These are phyloP conservation scores for Saccharomyces eubayanus DNA, from an alignment of 805 yeast genomes.

Conservation along the genomic window DNA sequence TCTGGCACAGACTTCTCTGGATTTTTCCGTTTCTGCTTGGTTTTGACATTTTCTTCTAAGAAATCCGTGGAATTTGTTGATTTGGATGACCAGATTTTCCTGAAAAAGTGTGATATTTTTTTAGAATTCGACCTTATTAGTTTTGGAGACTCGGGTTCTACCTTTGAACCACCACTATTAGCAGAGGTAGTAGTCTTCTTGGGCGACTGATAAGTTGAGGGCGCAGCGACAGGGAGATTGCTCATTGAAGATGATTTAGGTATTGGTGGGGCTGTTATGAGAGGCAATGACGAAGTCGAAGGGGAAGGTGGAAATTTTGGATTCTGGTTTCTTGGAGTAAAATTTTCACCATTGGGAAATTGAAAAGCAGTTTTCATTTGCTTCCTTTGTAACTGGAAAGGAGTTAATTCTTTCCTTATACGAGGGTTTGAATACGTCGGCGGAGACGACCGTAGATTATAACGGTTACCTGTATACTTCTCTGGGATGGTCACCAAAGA, in stretches of 20 bases:
- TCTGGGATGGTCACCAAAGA: neutral
- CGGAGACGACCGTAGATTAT: neutral
- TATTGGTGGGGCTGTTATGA: neutral
- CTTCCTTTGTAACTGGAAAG: slow-evolving; percentile 25
- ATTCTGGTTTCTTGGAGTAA: slow-evolving; percentile 22
- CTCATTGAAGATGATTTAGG: neutral
- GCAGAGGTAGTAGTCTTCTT: neutral
- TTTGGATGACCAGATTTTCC: neutral
- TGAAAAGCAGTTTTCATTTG: slow-evolving; percentile 25
- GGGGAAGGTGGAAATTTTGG: neutral
- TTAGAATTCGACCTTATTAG: neutral
- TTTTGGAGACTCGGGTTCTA: neutral
- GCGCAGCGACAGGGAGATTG: neutral
- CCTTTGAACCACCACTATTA: neutral
- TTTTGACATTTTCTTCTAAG: neutral
- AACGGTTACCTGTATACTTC: neutral
- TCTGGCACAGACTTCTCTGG: neutral
- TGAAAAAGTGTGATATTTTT: neutral
- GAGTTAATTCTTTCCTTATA: slow-evolving; percentile 12
- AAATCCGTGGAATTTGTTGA: neutral
- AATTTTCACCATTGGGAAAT: slow-evolving; percentile 30
- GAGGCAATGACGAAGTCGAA: neutral
- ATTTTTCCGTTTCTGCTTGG: neutral
- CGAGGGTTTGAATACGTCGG: neutral
- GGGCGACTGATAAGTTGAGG: neutral